Conservation (phyloP, 305 asterid genomes). For the Fraxinus ornus region DNA sequence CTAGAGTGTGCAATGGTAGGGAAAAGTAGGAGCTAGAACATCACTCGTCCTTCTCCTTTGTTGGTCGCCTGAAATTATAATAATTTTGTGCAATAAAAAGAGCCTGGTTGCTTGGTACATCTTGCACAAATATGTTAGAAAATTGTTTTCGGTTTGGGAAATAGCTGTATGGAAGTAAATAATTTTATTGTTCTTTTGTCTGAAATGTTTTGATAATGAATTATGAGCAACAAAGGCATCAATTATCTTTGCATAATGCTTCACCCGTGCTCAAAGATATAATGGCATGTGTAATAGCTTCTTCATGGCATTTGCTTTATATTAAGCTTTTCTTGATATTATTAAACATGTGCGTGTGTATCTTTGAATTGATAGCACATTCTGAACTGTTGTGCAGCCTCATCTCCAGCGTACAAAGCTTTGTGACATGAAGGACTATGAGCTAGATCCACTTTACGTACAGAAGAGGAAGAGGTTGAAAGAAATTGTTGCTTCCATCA, state of each 20-base stretch:
- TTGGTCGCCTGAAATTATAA: not conserved
- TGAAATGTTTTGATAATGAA: not conserved
- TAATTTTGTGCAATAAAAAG: not conserved
- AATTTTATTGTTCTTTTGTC: not conserved
- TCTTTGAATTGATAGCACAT: constrained; percentile 19
- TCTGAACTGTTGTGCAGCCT: constrained; percentile 58
- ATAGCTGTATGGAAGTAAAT: not conserved
- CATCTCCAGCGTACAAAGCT: constrained; percentile 96
- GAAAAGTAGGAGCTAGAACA: not conserved
- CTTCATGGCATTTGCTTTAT: constrained; percentile 10
- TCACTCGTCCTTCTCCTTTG: not conserved
- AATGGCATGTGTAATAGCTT: not conserved
- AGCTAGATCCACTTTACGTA: constrained; percentile 76
- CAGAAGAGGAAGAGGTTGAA: constrained; percentile 81
- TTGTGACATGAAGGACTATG: constrained; percentile 88
- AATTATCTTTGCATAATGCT: not conserved
- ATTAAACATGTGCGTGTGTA: not conserved
- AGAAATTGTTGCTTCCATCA: constrained; percentile 72
- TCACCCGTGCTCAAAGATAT: no score
- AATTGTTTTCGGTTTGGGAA: not conserved
- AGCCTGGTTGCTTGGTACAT: not conserved
- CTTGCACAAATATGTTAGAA: not conserved
- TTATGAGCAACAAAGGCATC: not conserved
- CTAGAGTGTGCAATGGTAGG: not conserved
- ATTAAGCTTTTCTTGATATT: constrained; percentile 13